phyloP scores from a whole-genome alignment of 2,329 filamentous ascomycete species.

The Colletotrichum echinochloae region DNA sequence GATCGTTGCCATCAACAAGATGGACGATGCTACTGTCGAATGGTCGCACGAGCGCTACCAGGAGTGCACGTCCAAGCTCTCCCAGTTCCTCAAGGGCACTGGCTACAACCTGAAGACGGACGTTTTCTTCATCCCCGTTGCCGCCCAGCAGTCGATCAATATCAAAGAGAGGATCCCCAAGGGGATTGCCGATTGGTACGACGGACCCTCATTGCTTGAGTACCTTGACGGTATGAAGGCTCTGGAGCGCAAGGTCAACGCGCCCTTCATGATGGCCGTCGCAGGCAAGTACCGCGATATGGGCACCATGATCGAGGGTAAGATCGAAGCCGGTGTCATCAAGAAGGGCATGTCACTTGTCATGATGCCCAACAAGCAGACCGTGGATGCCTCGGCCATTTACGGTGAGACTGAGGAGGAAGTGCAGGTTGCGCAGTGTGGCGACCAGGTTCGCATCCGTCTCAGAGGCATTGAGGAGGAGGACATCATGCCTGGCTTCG shows the following conservation, averaged over 20 bases:
- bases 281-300: slow-evolving; percentile 97
- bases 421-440: slow-evolving; percentile 82
- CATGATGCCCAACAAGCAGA: slow-evolving; percentile 96
- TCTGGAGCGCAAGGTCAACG: slow-evolving; percentile 94
- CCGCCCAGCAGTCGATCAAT: slow-evolving; percentile 85
- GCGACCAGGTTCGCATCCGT: slow-evolving; percentile 93
- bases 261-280: slow-evolving; percentile 99
- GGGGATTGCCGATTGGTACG: slow-evolving; percentile 83
- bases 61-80: slow-evolving; percentile 91
- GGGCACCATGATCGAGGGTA: slow-evolving; percentile 97
- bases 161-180: slow-evolving; percentile 90
- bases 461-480: slow-evolving; percentile 97
- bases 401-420: slow-evolving; percentile 99
- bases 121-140: slow-evolving; percentile 95
- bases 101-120: slow-evolving; percentile 96
- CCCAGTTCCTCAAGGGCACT: slow-evolving; percentile 88
- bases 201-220: slow-evolving; percentile 91
- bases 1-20: slow-evolving; percentile 96
- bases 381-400: slow-evolving; percentile 82
- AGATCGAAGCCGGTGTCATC: slow-evolving; percentile 93
- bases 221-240: slow-evolving; percentile 95
- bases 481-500: slow-evolving; percentile 94
- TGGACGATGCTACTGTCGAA: slow-evolving; percentile 96
- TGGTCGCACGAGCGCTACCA: slow-evolving; percentile 95
- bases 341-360: slow-evolving; percentile 88